Percentiles rank a stretch among this genome's conserved stretches.
Evolutionary conservation across 2,329 filamentous ascomycete species (phyloP).

Genomic region (Fusarium mundagurra): DNA sequence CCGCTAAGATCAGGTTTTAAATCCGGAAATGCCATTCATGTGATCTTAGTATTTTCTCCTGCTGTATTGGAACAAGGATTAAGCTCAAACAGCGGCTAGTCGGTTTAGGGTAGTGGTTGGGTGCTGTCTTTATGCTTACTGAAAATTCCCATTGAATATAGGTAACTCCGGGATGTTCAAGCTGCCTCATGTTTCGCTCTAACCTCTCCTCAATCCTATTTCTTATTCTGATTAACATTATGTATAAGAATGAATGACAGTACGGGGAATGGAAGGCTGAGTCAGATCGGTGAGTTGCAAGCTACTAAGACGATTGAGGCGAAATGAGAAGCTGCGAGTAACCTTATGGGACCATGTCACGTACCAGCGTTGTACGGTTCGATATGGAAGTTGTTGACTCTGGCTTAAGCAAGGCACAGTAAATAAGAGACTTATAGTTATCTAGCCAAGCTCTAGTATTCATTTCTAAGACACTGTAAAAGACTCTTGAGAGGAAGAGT

Average conservation of each 20-base stretch:
- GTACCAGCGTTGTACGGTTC: accelerated
- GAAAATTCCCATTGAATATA: accelerated
- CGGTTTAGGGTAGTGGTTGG: background rate
- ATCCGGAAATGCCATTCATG: background rate
- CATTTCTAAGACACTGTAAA: background rate
- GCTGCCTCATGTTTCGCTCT: background rate
- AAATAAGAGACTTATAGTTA: background rate
- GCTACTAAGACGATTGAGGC: accelerated
- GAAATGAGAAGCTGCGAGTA: accelerated
- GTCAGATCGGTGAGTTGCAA: accelerated
- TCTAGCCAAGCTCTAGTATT: background rate
- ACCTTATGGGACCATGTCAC: accelerated
- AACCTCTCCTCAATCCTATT: background rate
- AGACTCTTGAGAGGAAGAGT: accelerated
- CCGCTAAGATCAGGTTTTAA: background rate
- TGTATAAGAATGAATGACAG: accelerated
- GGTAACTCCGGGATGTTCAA: accelerated
- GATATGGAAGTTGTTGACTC: accelerated
- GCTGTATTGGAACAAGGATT: background rate
- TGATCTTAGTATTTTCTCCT: background rate
- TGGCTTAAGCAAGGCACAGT: background rate
- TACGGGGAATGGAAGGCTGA: accelerated
- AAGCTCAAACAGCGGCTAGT: background rate
- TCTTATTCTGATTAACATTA: background rate
- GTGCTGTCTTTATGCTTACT: background rate